phyloP scores from a whole-genome alignment of 1,284 basidiomycete genomes.

The Trametes polyzona region DNA sequence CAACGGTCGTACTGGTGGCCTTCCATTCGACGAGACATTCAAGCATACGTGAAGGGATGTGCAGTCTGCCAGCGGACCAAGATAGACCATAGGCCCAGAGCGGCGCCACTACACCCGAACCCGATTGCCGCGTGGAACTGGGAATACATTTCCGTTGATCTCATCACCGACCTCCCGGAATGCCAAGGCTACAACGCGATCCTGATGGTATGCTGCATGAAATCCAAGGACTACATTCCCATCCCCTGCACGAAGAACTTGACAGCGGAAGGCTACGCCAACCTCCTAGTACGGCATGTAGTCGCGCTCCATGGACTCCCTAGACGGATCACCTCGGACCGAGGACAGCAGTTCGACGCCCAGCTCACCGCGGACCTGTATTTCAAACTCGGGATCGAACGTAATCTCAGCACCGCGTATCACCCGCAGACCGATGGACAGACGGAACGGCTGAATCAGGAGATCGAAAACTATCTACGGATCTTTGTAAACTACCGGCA shows the following conservation, averaged over 20 bases:
- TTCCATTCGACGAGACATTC: constrained; percentile 32
- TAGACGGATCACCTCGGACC: neutral
- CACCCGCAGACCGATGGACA: constrained; percentile 40
- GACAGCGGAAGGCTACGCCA: neutral
- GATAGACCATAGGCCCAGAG: neutral
- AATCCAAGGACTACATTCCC: constrained; percentile 33
- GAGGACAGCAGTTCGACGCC: neutral
- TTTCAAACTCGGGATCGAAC: neutral
- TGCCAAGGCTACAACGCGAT: constrained; percentile 39
- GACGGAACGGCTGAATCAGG: constrained; percentile 37
- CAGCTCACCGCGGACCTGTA: neutral
- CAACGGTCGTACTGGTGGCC: constrained; percentile 41
- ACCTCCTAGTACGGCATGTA: constrained; percentile 39
- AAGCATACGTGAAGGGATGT: constrained; percentile 43
- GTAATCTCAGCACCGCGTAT: constrained; percentile 13
- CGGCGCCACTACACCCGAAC: constrained; percentile 15
- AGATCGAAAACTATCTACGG: constrained; percentile 32
- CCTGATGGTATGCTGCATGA: constrained; percentile 35
- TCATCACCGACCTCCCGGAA: constrained; percentile 40
- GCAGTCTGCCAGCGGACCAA: constrained; percentile 44
- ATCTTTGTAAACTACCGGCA: constrained; percentile 34
- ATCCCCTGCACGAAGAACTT: constrained; percentile 28
- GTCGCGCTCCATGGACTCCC: constrained; percentile 34
- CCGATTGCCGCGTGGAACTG: constrained; percentile 3
- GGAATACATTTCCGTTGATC: constrained; percentile 38